These are phyloP conservation scores for Metrosideros polymorpha DNA, from an alignment of 441 rosid genomes.

Conservation along the genomic window DNA sequence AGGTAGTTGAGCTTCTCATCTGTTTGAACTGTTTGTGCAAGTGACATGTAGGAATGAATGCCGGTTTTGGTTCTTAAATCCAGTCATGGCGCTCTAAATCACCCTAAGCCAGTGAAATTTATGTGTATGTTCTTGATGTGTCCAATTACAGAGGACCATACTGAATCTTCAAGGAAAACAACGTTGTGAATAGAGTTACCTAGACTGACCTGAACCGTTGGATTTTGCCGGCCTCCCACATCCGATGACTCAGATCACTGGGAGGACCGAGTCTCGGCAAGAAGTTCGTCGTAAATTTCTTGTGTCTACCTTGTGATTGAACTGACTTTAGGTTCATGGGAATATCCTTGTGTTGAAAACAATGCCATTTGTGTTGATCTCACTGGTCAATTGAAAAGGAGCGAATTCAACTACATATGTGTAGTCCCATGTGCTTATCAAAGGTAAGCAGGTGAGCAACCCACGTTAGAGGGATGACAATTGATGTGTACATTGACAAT, in stretches of 20 bases:
- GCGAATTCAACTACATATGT: neutral
- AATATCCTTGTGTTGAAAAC: neutral
- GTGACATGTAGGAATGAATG: neutral
- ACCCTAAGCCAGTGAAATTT: neutral
- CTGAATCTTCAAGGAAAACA: neutral
- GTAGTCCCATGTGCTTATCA: neutral
- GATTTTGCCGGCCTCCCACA: neutral
- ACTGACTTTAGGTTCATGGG: neutral
- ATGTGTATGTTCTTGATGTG: neutral
- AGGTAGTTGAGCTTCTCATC: conserved; percentile 43
- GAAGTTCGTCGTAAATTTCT: neutral
- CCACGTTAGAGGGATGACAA: neutral
- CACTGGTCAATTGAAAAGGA: neutral
- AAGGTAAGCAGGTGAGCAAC: neutral
- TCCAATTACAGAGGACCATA: neutral
- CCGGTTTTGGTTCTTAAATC: neutral
- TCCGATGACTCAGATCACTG: neutral
- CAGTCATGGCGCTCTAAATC: neutral
- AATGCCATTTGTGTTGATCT: neutral
- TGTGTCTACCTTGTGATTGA: neutral
- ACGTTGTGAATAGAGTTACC: neutral
- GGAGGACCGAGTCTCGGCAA: neutral
- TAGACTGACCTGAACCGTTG: neutral
- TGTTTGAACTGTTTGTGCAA: neutral
- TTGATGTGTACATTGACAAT: neutral